phyloP scores from a whole-genome alignment of 768 basidiomycete species.

The Lactarius sp. region DNA sequence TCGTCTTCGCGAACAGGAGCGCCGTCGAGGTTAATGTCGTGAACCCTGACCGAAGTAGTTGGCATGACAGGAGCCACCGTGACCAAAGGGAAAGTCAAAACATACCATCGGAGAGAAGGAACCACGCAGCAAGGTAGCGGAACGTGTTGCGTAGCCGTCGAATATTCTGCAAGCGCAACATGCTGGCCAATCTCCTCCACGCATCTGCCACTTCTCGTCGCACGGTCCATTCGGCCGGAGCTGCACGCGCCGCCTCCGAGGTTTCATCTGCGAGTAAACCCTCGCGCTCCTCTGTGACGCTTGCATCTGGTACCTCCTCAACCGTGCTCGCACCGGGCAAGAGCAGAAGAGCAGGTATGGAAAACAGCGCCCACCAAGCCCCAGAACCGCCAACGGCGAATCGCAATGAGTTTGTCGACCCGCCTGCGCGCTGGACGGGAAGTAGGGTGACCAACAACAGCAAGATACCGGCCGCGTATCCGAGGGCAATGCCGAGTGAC shows the following conservation, averaged over 20 bases:
- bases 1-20: constrained; percentile 87
- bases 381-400: constrained; percentile 84
- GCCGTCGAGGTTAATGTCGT: constrained; percentile 91
- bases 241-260: not conserved
- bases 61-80: not conserved
- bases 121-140: constrained; percentile 89
- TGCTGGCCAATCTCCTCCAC: constrained; percentile 71
- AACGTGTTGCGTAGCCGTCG: constrained; percentile 77
- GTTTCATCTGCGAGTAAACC: constrained; percentile 14
- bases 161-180: constrained; percentile 72
- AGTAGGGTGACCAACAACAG: constrained; percentile 69
- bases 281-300: constrained; percentile 14
- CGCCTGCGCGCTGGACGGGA: constrained; percentile 68
- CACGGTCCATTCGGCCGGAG: constrained; percentile 39
- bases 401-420: constrained; percentile 72
- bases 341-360: constrained; percentile 73
- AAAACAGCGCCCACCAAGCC: constrained; percentile 82
- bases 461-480: constrained; percentile 79
- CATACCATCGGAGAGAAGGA: constrained; percentile 86
- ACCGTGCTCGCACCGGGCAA: constrained; percentile 44
- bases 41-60: constrained; percentile 51
- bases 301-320: constrained; percentile 22
- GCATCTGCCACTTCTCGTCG: constrained; percentile 53
- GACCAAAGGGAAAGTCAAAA: constrained; percentile 1
- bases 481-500: constrained; percentile 78